Base-by-base conservation (phyloP, 352 stramenopile species). In the Globisporangium okanoganense region DNA sequence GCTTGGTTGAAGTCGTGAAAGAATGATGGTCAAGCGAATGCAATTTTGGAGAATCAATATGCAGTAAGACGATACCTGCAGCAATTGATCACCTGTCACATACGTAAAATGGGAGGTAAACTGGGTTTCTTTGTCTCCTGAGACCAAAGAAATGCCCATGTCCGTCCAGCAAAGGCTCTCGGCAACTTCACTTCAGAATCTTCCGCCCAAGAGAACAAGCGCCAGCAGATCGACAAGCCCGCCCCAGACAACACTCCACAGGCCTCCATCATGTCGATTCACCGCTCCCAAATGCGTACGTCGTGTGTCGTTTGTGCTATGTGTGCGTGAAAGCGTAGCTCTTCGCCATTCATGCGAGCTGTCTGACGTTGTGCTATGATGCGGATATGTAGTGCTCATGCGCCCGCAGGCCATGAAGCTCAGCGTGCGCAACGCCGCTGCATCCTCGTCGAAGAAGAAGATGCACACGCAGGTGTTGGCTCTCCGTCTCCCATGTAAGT, bases 321-420 rank as follows among this genome's bases (percentile, higher is more conserved):
- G 18, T 7, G 14, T 45, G 40, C 18, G 40, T 22, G 16, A 16
- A 7, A 24, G 7, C 16, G 5, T 44, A 12, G 36, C 58, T 36
- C 13, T 27, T 40, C 35, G n/a, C 48, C 10, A 12, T 54, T 25
- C 14, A 8, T 40, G 2, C 14, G 24, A 27, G 44, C 20, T 54
- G 27, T 8, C 48, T 54, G 48, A 54, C 27, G 16, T 54, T 40
- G 27, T 40, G 48, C 2, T 54, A 24, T 54, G 18, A 22, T 45
- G 18, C 40, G 2, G 5, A 9, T 35, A 5, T 12, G 35, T 47
- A 84, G 75, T 82, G 45, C 52, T 82, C 14, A 69, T 80, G 64
- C 75, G 73, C 18, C 73, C 75, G 51, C 67, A 84, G 50, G 51
- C 67, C 45, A 49, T 67, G 44, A 76, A 75, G 53, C 63, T 84